Conservation (phyloP, 2,329 filamentous ascomycete genomes). For the Aspergillus pseudoterreus region DNA sequence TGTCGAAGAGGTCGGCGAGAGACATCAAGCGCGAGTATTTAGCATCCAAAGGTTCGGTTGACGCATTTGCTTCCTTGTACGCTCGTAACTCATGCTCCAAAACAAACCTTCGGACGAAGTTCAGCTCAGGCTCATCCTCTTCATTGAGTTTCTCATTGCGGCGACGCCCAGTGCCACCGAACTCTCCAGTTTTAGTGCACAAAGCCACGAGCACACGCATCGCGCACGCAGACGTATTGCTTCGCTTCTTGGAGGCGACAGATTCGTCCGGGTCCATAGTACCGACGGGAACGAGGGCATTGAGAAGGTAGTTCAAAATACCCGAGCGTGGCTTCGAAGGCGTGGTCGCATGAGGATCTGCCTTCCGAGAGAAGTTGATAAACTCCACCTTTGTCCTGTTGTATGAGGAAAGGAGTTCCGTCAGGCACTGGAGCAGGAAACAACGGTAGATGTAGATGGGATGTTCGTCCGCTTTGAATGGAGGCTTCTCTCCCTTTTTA, state of each 20-base stretch:
- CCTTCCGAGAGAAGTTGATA: slow-evolving; percentile 96
- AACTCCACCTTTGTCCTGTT: slow-evolving; percentile 96
- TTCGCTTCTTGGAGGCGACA: slow-evolving; percentile 75
- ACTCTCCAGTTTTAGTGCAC: slow-evolving; percentile 82
- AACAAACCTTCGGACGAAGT: slow-evolving; percentile 92
- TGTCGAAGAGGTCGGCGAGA: slow-evolving; percentile 85
- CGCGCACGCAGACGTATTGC: slow-evolving; percentile 79
- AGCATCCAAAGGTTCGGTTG: slow-evolving; percentile 73
- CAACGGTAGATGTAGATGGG: slow-evolving; percentile 96
- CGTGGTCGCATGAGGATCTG: slow-evolving; percentile 75
- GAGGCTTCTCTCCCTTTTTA: slow-evolving; percentile 65
- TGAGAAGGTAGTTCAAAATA: slow-evolving; percentile 89
- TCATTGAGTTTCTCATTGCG: slow-evolving; percentile 40
- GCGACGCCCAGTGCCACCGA: slow-evolving; percentile 56
- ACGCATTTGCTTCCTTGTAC: slow-evolving; percentile 80
- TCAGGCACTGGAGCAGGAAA: slow-evolving; percentile 87
- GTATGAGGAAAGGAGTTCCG: slow-evolving; percentile 87
- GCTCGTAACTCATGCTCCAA: slow-evolving; percentile 88
- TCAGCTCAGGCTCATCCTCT: slow-evolving; percentile 51
- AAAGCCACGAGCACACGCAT: slow-evolving; percentile 82
- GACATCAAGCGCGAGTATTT: slow-evolving; percentile 86
- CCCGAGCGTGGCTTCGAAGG: slow-evolving; percentile 92
- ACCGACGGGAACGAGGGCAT: slow-evolving; percentile 66
- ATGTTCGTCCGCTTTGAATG: slow-evolving; percentile 89
- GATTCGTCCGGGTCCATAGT: slow-evolving; percentile 70